Evolutionary conservation across 2,329 filamentous ascomycete species (phyloP).

Genomic region (Saccharata proteae): DNA sequence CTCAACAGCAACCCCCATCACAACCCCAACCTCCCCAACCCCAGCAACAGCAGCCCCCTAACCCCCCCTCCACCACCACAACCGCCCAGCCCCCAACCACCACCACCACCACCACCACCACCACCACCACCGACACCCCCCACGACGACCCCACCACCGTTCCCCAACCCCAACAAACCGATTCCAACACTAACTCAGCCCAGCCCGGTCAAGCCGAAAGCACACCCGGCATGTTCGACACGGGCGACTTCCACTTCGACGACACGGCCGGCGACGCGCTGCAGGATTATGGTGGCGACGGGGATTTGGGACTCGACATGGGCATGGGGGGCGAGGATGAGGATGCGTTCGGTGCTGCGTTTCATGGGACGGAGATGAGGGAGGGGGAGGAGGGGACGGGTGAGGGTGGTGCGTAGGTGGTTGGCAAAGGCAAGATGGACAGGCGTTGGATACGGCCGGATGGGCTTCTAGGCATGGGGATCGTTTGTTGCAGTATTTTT

Average conservation of each 20-base stretch:
- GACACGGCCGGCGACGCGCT: conserved; percentile 28
- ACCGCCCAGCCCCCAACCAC: conserved; percentile 1
- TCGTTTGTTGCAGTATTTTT: not conserved
- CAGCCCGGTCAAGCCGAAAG: conserved; percentile 19
- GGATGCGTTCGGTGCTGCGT: conserved; percentile 28
- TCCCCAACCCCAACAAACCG: too few relatives aligned
- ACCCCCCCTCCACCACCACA: conserved; percentile 1
- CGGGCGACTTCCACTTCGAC: conserved; percentile 24
- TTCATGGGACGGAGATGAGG: conserved; percentile 25
- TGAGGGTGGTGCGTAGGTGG: not conserved
- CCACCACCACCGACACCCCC: conserved; percentile 3
- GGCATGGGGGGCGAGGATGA: conserved; percentile 14
- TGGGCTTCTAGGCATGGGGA: not conserved
- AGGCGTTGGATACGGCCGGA: too few relatives aligned
- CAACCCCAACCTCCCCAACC: too few relatives aligned
- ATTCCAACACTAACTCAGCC: conserved; percentile 11
- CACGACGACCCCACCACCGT: not conserved
- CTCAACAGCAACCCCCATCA: too few relatives aligned
- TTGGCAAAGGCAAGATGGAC: not conserved
- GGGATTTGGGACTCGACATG: conserved; percentile 25
- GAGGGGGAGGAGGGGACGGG: not conserved
- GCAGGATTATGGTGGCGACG: conserved; percentile 23
- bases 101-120: not conserved
- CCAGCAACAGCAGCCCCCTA: too few relatives aligned
- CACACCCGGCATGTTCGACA: conserved; percentile 24